Evolutionary conservation across 495 filamentous ascomycete genomes (phyloP).

Genomic region (Pyrenopolyporus hunteri): DNA sequence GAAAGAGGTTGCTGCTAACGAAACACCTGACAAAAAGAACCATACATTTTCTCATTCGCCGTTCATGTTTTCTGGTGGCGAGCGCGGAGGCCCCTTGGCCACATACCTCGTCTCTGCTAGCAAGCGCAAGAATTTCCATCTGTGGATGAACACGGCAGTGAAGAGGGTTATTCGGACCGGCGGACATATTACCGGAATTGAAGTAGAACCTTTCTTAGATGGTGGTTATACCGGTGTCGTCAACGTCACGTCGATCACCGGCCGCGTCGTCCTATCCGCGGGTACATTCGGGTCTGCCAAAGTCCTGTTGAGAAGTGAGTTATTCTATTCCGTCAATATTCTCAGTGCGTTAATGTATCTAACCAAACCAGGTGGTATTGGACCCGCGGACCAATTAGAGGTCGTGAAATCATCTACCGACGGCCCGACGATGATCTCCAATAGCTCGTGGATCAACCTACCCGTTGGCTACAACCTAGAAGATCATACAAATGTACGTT

Average conservation of each 20-base stretch:
- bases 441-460: slow-evolving; percentile 66
- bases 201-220: slow-evolving; percentile 62
- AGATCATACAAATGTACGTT: slow-evolving; percentile 65
- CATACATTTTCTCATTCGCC: slow-evolving; percentile 68
- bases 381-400: slow-evolving; percentile 61
- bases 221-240: slow-evolving; percentile 65
- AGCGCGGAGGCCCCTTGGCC: slow-evolving; percentile 73
- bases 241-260: slow-evolving; percentile 62
- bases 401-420: slow-evolving; percentile 59
- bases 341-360: neutral
- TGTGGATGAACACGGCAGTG: slow-evolving; percentile 70
- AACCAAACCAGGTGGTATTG: slow-evolving; percentile 59
- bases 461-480: slow-evolving; percentile 75
- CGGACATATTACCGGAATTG: slow-evolving; percentile 68
- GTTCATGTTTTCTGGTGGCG: slow-evolving; percentile 70
- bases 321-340: neutral
- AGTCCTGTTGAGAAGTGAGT: slow-evolving; percentile 42
- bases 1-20: slow-evolving; percentile 66
- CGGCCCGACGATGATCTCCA: slow-evolving; percentile 57
- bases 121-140: slow-evolving; percentile 66
- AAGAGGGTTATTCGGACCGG: slow-evolving; percentile 67
- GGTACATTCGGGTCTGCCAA: slow-evolving; percentile 71
- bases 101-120: slow-evolving; percentile 74
- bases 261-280: slow-evolving; percentile 71
- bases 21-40: slow-evolving; percentile 68